Percentiles rank a stretch among this genome's conserved stretches.
Evolutionary conservation across 345 rosid species (phyloP).

Genomic region (Boechera retrofracta): DNA sequence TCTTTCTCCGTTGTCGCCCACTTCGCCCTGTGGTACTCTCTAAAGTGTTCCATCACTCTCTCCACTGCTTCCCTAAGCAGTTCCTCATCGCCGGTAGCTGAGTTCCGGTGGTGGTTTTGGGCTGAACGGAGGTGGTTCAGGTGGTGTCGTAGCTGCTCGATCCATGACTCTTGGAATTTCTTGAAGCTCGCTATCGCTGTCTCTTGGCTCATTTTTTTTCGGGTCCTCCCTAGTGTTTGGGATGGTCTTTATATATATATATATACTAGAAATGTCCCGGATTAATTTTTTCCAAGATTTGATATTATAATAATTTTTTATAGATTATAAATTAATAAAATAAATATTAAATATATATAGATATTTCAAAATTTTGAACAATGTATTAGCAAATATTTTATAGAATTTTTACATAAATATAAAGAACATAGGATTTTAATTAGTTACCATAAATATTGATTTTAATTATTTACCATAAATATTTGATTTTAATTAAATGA

Average conservation of each 20-base stretch:
- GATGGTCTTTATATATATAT: neutral
- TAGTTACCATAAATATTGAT: too few relatives aligned
- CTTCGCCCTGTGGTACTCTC: conserved; percentile 61
- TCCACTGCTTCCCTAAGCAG: conserved; percentile 51
- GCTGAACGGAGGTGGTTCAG: conserved; percentile 57
- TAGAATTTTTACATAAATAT: too few relatives aligned
- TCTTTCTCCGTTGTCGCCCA: conserved; percentile 57
- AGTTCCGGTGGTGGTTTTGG: conserved; percentile 50
- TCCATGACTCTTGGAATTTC: conserved; percentile 65
- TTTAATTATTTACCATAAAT: too few relatives aligned
- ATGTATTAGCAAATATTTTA: too few relatives aligned
- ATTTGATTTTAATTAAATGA: too few relatives aligned
- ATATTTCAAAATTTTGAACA: too few relatives aligned
- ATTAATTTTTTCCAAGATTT: too few relatives aligned
- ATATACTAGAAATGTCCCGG: too few relatives aligned
- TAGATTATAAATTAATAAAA: too few relatives aligned
- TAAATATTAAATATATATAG: too few relatives aligned
- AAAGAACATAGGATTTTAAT: too few relatives aligned
- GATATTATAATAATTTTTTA: too few relatives aligned
- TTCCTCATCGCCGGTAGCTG: conserved; percentile 25
- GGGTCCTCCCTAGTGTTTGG: conserved; percentile 25
- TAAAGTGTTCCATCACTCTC: conserved; percentile 59
- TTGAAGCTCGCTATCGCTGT: conserved; percentile 49
- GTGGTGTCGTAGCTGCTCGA: conserved; percentile 59
- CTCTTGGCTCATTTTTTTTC: conserved; percentile 36